Base-by-base conservation (phyloP, 2,329 filamentous ascomycete genomes). In the Exophiala oligosperma region DNA sequence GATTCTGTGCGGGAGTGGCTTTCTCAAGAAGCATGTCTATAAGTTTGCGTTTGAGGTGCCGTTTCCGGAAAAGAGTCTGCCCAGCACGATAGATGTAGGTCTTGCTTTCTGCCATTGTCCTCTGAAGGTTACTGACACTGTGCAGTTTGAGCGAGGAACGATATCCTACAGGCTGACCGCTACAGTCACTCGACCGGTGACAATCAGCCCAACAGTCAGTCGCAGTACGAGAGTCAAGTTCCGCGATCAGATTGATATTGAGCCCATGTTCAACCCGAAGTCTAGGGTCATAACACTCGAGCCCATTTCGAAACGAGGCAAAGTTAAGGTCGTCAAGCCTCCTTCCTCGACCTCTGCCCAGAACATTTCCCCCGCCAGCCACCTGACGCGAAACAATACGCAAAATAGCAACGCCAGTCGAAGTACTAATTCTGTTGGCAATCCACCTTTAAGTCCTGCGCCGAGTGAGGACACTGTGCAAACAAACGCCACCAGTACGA, bases 141-240 rank as follows among this genome's bases (percentile, higher is more conserved):
- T 57, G 29, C 73, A 97, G 92, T 99, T 99, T 73, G 94, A 97
- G 75, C 87, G 93, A 70, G 94, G 94, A 37, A 92, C 91, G 1
- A 91, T 99, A 67, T 88, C 89, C 21, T 99, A 97, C 75, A 86
- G 93, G 77, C 84, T 97, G 67, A 93, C 91, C 4, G 89, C 93
- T 32, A 97, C 92, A 7, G 74, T 97, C 57, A 97, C 93, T 21
- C 86, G 92, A 56, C 93, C 94, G 21, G 94, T 90, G 0, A 87
- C 92, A 4, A 95, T 97, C 61, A 83, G 88, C 12, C 88, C 93
- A 1, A 92, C 88, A 2, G 82, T 87, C 8, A 89, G 85, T 37
- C 94, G 90, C 74, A 91, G 96, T 65, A 84, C 86, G 61, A 92
- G 92, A 68, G 81, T 99, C 23, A 85, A 87, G 59, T 78, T 97